Percentiles rank a stretch among this genome's conserved stretches.
These are phyloP conservation scores for Aspergillus affinis DNA, from an alignment of 495 filamentous ascomycete genomes.

Conservation along the genomic window DNA sequence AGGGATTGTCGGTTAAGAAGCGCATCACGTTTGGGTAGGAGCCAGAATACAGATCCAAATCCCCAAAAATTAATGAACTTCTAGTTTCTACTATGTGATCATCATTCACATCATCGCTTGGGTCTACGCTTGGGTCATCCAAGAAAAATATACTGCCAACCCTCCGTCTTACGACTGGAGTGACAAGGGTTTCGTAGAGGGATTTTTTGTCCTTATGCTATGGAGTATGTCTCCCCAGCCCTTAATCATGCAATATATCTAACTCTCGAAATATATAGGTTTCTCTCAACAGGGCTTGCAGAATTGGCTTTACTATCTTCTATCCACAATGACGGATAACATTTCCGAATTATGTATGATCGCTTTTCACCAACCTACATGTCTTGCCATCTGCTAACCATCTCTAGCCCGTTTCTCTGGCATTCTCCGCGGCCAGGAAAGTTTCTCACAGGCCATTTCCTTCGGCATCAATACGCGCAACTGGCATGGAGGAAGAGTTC, in stretches of 20 bases:
- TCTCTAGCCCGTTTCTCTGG: slow-evolving; percentile 53
- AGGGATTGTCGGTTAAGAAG: slow-evolving; percentile 33
- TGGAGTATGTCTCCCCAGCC: slow-evolving; percentile 30
- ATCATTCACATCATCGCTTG: slow-evolving; percentile 43
- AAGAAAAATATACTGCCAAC: slow-evolving; percentile 45
- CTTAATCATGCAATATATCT: background rate
- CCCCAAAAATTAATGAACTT: background rate
- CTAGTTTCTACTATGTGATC: slow-evolving; percentile 44
- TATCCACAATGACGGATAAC: slow-evolving; percentile 54
- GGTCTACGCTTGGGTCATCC: slow-evolving; percentile 51
- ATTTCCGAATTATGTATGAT: slow-evolving; percentile 54
- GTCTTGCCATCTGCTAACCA: slow-evolving; percentile 11
- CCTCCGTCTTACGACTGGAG: slow-evolving; percentile 45
- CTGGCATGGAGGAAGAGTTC: slow-evolving; percentile 49
- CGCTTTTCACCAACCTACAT: background rate
- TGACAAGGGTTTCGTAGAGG: slow-evolving; percentile 43
- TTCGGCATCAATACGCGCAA: slow-evolving; percentile 52
- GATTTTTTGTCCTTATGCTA: slow-evolving; percentile 46
- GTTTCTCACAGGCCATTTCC: slow-evolving; percentile 60
- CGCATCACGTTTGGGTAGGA: slow-evolving; percentile 39
- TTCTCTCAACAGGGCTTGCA: slow-evolving; percentile 47
- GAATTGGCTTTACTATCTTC: slow-evolving; percentile 59
- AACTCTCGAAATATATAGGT: slow-evolving; percentile 16
- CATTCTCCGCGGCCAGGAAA: slow-evolving; percentile 60
- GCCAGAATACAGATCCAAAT: background rate